Evolutionary conservation across 352 stramenopile species (phyloP), one percentile per base, ranked within the genome.

Genomic region (Hyaloperonospora arabidopsidis): DNA sequence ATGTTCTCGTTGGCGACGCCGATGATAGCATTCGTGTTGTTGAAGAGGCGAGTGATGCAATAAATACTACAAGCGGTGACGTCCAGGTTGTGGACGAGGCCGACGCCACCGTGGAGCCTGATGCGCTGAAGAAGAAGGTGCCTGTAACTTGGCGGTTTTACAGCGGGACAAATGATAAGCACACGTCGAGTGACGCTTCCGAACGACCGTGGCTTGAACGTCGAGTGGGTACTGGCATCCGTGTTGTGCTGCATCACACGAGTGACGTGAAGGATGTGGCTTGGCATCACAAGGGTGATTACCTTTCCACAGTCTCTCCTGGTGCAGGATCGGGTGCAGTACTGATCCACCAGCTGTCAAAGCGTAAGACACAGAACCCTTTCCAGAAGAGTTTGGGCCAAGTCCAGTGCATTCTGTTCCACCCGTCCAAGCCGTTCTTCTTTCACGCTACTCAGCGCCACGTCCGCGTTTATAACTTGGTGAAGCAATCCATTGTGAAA

Each of bases 261-360:
- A 83, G 70, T 15, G 82, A 97, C 45, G 87, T 98, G 39, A 89
- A 93, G 52, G 88, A 93, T 49, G 77, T 98, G 13, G 69, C 84
- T 43, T 99, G 97, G 97, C 97, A 99, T 67, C 67, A 87, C 60
- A 99, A 99, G 82, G 97, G 97, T 15, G 97, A 99, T 69, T 99
- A 99, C 74, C 86, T 99, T 48, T 87, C 95, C 25, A 98, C 93
- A 1, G 86, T 98, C 35, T 84, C 79, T 38, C 95, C 94, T 1
- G 86, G 86, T 25, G 93, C 89, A 12, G 80, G 83, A 14, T 74
- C 94, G 2, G 84, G 88, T 17, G 79, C 95, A 5, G 96, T 99
- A 54, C 73, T 98, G 38, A 98, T 99, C 62, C 97, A 99, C 67
- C 96, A 99, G 68, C 70, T 98, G n/a, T 97, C 87, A 49, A 98